phyloP scores from a whole-genome alignment of 139 green algal species.

The Pedinophyceae sp. region DNA sequence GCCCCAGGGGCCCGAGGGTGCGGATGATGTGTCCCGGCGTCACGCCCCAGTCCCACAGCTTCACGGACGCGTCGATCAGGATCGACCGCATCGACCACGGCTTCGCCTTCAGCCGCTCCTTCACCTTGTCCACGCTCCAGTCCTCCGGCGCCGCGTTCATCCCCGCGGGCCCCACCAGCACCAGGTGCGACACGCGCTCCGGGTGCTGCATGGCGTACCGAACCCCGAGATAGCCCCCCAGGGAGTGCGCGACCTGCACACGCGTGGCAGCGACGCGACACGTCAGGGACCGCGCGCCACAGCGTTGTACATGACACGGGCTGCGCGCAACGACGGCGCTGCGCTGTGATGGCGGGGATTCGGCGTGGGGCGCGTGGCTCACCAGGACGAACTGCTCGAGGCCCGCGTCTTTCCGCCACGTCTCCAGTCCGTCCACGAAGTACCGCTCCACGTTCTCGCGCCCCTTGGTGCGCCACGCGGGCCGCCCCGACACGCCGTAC shows the following conservation, averaged over 20 bases:
- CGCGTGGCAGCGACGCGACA: too few relatives aligned
- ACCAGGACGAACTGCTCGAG: constrained; percentile 21
- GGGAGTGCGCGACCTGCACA: constrained; percentile 56
- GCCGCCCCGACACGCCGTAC: not conserved
- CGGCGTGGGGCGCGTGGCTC: not conserved
- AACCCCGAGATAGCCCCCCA: constrained; percentile 64
- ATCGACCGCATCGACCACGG: not conserved
- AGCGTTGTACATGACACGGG: not conserved
- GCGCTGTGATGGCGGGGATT: not conserved
- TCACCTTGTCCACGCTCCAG: not conserved
- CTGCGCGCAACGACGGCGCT: not conserved
- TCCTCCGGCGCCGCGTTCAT: constrained; percentile 19
- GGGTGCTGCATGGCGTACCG: constrained; percentile 63
- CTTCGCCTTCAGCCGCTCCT: not conserved
- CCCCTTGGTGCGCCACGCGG: not conserved
- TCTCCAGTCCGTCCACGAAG: constrained; percentile 49
- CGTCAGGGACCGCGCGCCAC: too few relatives aligned
- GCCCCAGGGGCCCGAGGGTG: constrained; percentile 47
- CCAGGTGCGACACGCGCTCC: constrained; percentile 62
- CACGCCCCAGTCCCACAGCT: constrained; percentile 39
- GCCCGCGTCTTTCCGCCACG: constrained; percentile 40
- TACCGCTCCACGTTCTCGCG: constrained; percentile 49
- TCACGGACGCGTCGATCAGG: not conserved
- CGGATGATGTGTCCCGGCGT: constrained; percentile 58
- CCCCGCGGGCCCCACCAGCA: constrained; percentile 72